Conservation (phyloP, 1,284 basidiomycete species). For the Moniliophthora roreri region DNA sequence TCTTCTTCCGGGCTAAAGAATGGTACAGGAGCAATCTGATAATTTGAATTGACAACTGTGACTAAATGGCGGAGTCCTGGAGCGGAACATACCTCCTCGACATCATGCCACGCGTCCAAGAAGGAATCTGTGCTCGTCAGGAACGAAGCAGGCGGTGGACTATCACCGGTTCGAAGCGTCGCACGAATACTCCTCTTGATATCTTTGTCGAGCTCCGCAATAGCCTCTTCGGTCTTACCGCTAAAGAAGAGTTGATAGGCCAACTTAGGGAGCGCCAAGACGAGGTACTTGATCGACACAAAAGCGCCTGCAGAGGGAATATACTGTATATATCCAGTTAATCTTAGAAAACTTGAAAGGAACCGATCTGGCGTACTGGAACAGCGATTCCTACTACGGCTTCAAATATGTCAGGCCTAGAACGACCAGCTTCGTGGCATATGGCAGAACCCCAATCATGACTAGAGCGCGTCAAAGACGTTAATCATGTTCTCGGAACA, state of each 20-base stretch:
- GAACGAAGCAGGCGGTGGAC: constrained; percentile 55
- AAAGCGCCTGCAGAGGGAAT: constrained; percentile 47
- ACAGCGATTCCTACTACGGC: constrained; percentile 60
- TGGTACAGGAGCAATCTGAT: constrained; percentile 57
- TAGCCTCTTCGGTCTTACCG: constrained; percentile 42
- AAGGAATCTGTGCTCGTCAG: constrained; percentile 48
- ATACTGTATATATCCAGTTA: constrained; percentile 40
- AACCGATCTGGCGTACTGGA: constrained; percentile 43
- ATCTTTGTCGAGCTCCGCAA: constrained; percentile 53
- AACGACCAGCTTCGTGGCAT: constrained; percentile 65
- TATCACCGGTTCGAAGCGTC: constrained; percentile 47
- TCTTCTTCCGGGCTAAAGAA: constrained; percentile 61
- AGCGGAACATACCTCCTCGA: constrained; percentile 35
- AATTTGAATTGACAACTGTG: neutral
- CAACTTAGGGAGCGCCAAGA: constrained; percentile 45
- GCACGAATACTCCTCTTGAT: constrained; percentile 54
- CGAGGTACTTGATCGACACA: constrained; percentile 42
- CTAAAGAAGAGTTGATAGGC: constrained; percentile 66
- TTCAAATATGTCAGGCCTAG: constrained; percentile 59
- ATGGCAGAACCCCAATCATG: constrained; percentile 73
- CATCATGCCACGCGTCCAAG: constrained; percentile 47
- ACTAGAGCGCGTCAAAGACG: constrained; percentile 29
- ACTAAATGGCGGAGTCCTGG: neutral
- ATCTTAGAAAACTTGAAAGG: constrained; percentile 1
- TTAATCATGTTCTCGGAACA: neutral